These are phyloP conservation scores for Boletus rufocinnamomeus DNA, from an alignment of 768 basidiomycete genomes.

Conservation along the genomic window DNA sequence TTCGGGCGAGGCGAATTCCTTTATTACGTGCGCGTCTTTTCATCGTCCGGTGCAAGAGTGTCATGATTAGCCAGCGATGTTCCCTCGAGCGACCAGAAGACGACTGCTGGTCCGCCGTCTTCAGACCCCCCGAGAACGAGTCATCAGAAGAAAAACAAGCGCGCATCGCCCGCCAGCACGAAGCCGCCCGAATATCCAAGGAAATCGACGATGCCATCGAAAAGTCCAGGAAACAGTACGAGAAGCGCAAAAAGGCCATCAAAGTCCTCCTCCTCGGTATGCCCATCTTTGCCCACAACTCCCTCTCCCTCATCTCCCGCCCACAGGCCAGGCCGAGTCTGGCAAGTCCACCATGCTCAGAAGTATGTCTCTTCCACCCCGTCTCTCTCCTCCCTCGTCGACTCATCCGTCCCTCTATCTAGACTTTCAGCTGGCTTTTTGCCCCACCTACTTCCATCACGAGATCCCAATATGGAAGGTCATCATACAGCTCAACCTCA, in stretches of 20 bases:
- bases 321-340: conserved; percentile 33
- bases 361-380: conserved; percentile 11
- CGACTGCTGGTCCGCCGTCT: conserved; percentile 27
- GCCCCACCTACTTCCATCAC: conserved; percentile 57
- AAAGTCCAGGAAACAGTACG: conserved; percentile 20
- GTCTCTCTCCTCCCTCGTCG: not conserved
- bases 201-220: conserved; percentile 36
- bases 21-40: not conserved
- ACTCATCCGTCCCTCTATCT: not conserved
- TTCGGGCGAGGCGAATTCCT: not conserved
- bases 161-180: conserved; percentile 24
- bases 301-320: not conserved
- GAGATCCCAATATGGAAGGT: conserved; percentile 63
- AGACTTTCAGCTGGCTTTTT: conserved; percentile 73
- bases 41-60: not conserved
- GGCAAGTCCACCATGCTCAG: conserved; percentile 36
- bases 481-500: conserved; percentile 70
- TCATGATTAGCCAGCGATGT: conserved; percentile 2
- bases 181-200: conserved; percentile 22
- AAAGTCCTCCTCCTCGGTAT: conserved; percentile 33
- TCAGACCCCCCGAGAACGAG: conserved; percentile 25
- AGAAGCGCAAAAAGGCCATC: conserved; percentile 32
- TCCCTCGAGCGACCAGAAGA: not conserved
- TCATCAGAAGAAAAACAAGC: not conserved
- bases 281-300: fast-evolving